Base-by-base conservation (phyloP, 1,139 yeast species). In the Arxiozyma telluris region DNA sequence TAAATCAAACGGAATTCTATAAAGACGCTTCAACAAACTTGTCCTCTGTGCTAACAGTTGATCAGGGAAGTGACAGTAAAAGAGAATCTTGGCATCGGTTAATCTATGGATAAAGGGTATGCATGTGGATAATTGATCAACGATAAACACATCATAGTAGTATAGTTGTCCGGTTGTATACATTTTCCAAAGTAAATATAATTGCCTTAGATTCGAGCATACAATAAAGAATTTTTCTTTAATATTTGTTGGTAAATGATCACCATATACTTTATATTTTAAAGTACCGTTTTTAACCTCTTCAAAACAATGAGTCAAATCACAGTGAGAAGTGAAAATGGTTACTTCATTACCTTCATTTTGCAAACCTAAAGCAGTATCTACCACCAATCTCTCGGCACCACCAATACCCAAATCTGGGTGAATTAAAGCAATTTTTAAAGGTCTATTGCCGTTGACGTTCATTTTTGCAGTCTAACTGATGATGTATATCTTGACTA, bases 351-450 rank as follows among this genome's bases (percentile, higher is more conserved):
- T 84, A 4, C 84, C 83, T n/a, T 75, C 70, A 1, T 79, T 76
- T 67, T 91, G 90, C 27, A 93, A 73, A 0, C 96, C 96, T 3
- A 89, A 75, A 0, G 98, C 98, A 1, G 96, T 94, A 70, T 93
- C 99, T 1, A 93, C 96, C 1, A 93, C 91, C 27, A 94, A 76
- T 56, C 99, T 75, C 69, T 93, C 99, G 0, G 99, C 99, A 4
- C 99, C 99, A 8, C 96, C 91, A 56, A 93, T 93, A 0, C 98
- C 98, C 53, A 93, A 73, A 71, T 93, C 99, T 0, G 99, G 99
- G 66, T 93, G 99, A 17, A 93, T 73, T 64, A 93, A 89, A 4
- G 97, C 98, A 46, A 91, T 78, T 55, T 72, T 78, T 77, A 80
- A 56, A 47, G 47, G 34, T 30, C 45, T 50, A 23, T 43, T 23